Evolutionary conservation across 2,329 filamentous ascomycete genomes (phyloP).

Genomic region (Cercospora zeae-maydis): DNA sequence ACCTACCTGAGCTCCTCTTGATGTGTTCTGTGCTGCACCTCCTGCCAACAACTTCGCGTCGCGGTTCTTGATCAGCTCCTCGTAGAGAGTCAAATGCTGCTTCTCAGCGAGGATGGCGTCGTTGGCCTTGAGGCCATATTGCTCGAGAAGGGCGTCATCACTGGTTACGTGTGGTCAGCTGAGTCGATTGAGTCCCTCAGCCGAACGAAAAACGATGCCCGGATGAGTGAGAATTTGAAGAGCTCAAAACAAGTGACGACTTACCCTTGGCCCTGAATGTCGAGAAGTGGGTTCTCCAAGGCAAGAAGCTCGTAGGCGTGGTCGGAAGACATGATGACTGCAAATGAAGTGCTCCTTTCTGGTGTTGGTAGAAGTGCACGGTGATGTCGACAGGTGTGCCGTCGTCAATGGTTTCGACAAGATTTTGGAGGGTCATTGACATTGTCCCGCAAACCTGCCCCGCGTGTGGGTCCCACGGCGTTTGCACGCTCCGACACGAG

Average conservation of each 20-base stretch:
- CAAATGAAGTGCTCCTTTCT: not conserved
- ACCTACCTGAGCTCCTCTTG: conserved; percentile 75
- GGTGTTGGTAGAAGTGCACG: not conserved
- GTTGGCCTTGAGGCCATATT: conserved; percentile 92
- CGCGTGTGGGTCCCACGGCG: not conserved
- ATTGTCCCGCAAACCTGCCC: not conserved
- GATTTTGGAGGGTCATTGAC: conserved; percentile 1
- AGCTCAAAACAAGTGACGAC: conserved; percentile 25
- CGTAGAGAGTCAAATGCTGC: conserved; percentile 84
- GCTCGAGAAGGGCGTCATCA: conserved; percentile 77
- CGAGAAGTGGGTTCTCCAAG: conserved; percentile 95
- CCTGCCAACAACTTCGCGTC: conserved; percentile 93
- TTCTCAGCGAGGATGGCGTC: conserved; percentile 95
- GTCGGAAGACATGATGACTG: conserved; percentile 15
- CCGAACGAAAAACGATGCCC: not conserved
- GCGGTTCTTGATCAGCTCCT: conserved; percentile 88
- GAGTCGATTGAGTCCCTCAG: not conserved
- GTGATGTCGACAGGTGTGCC: not conserved
- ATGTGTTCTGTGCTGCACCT: conserved; percentile 95
- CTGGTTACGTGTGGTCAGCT: conserved; percentile 44
- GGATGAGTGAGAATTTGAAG: not conserved
- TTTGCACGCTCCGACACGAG: not conserved
- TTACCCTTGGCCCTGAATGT: conserved; percentile 81
- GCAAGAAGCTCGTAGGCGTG: conserved; percentile 81
- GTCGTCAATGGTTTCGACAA: not conserved